These are phyloP conservation scores for Eimeria maxima DNA, from an alignment of 169 alveolate genomes.

Conservation along the genomic window DNA sequence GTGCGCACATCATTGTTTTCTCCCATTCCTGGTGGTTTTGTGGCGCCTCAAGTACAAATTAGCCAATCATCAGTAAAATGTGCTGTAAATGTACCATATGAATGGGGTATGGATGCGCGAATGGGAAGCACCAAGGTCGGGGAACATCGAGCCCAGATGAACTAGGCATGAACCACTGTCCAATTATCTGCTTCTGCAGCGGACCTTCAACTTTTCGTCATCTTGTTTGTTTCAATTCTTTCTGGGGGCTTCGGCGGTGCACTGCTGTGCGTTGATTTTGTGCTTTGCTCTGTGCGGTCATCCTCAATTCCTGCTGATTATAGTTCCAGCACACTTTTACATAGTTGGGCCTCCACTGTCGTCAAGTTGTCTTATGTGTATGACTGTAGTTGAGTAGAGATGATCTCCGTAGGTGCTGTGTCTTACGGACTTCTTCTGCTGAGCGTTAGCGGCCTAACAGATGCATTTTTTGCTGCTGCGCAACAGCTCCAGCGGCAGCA, in stretches of 20 bases:
- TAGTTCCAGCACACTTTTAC: background rate
- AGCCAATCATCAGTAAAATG: background rate
- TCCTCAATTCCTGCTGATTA: background rate
- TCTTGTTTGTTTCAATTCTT: background rate
- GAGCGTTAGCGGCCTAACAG: background rate
- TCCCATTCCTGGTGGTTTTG: background rate
- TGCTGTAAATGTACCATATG: background rate
- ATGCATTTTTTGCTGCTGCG: background rate
- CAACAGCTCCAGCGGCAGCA: constrained; percentile 45
- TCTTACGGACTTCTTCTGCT: constrained; percentile 4
- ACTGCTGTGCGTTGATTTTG: background rate
- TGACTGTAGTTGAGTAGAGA: background rate
- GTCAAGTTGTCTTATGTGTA: background rate
- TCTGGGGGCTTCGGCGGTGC: background rate
- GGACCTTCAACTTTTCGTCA: background rate
- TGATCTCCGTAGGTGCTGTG: constrained; percentile 1
- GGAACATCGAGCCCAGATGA: background rate
- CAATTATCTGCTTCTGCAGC: background rate
- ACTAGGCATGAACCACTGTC: background rate
- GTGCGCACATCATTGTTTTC: background rate
- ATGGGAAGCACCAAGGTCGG: background rate
- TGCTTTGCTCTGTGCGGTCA: background rate
- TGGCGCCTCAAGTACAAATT: background rate
- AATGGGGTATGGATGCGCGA: background rate
- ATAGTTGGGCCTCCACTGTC: background rate